phyloP scores from a whole-genome alignment of 805 yeast genomes.

The Starmerella stigmatis region DNA sequence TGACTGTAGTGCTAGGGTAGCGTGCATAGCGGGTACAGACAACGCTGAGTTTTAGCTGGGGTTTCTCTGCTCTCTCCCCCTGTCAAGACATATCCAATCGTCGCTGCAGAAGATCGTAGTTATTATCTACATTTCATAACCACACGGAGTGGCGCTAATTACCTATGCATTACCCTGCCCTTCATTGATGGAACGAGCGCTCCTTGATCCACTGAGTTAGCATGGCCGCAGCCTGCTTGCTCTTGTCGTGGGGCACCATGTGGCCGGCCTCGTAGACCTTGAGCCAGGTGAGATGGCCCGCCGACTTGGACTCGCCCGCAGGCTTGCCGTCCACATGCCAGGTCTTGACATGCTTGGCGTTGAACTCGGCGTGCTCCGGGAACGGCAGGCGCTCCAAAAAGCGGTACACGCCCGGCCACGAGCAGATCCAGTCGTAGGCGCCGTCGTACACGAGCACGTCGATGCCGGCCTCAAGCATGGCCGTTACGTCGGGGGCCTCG shows the following conservation, averaged over 20 bases:
- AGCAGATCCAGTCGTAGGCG: constrained; percentile 91
- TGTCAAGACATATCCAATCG: too few relatives aligned
- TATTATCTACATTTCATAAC: too few relatives aligned
- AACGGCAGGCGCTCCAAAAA: constrained; percentile 69
- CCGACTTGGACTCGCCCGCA: constrained; percentile 64
- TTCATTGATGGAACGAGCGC: constrained; percentile 11
- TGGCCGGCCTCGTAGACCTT: constrained; percentile 87
- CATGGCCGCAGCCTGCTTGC: constrained; percentile 66
- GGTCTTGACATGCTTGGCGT: constrained; percentile 30
- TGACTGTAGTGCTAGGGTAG: too few relatives aligned
- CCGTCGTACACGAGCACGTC: constrained; percentile 91
- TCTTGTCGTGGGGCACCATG: constrained; percentile 91
- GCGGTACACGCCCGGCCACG: constrained; percentile 89
- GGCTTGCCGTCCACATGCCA: constrained; percentile 39
- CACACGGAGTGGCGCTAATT: too few relatives aligned
- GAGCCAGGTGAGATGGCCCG: constrained; percentile 64
- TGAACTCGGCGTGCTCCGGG: constrained; percentile 47
- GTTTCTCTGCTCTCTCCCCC: too few relatives aligned
- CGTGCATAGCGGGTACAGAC: too few relatives aligned
- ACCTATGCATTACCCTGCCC: too few relatives aligned
- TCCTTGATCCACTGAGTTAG: constrained; percentile 64
- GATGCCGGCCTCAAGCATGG: constrained; percentile 56
- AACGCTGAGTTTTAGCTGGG: too few relatives aligned
- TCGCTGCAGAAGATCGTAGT: too few relatives aligned
- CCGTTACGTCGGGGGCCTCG: constrained; percentile 60